Conservation (phyloP, 768 basidiomycete species). For the Macrolepiota fuliginosa region DNA sequence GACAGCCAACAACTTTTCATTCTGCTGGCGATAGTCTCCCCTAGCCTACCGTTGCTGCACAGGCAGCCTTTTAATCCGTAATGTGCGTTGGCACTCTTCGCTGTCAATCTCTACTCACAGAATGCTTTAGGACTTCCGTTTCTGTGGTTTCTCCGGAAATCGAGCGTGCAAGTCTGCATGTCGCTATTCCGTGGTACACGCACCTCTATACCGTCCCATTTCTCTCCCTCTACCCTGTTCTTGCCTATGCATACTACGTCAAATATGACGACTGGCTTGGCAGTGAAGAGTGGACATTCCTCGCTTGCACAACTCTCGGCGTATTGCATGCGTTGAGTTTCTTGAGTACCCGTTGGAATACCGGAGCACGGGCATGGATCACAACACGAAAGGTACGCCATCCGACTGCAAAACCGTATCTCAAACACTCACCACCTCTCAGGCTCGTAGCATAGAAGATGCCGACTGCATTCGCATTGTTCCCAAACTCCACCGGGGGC, state of each 20-base stretch:
- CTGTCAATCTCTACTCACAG: constrained; percentile 6
- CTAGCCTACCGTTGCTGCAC: constrained; percentile 9
- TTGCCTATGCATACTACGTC: constrained; percentile 89
- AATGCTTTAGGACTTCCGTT: constrained; percentile 39
- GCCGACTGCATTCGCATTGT: constrained; percentile 83
- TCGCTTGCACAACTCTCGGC: constrained; percentile 82
- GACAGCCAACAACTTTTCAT: not conserved
- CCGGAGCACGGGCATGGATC: constrained; percentile 72
- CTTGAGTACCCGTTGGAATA: constrained; percentile 87
- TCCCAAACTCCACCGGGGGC: constrained; percentile 78
- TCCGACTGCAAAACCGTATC: not conserved
- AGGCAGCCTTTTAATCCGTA: constrained; percentile 10
- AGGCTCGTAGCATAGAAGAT: constrained; percentile 63
- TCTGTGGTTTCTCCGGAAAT: constrained; percentile 67
- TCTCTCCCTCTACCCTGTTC: constrained; percentile 75
- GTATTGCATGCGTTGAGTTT: constrained; percentile 91
- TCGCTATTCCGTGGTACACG: constrained; percentile 62
- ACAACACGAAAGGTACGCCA: constrained; percentile 67
- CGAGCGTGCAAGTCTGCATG: constrained; percentile 61
- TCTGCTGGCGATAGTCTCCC: not conserved
- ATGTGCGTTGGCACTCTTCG: constrained; percentile 10
- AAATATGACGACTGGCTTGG: constrained; percentile 89
- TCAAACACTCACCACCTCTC: constrained; percentile 15
- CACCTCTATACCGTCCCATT: constrained; percentile 78
- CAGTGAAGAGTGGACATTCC: constrained; percentile 97